phyloP scores from a whole-genome alignment of 768 basidiomycete species.

The Mycena sanguinolenta region DNA sequence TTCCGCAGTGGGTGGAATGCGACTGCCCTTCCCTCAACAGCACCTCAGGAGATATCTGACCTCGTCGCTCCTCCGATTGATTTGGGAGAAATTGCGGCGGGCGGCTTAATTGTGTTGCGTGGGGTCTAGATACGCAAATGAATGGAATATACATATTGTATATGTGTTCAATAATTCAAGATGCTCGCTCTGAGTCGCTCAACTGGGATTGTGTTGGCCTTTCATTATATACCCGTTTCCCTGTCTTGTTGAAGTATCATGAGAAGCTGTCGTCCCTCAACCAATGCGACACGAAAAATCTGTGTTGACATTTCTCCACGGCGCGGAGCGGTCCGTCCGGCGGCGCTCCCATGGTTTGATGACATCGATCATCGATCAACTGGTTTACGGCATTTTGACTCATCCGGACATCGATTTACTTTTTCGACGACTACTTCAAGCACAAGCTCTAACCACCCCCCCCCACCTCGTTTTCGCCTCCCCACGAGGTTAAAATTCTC shows the following conservation, averaged over 20 bases:
- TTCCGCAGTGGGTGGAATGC: constrained; percentile 36
- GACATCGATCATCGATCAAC: constrained; percentile 21
- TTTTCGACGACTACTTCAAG: constrained; percentile 5
- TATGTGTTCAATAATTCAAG: not conserved
- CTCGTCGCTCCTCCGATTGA: constrained; percentile 29
- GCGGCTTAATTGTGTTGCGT: not conserved
- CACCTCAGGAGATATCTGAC: constrained; percentile 18
- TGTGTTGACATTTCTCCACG: too few species aligned
- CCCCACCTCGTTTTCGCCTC: constrained; percentile 2
- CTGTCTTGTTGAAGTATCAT: too few species aligned
- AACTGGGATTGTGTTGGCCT: too few species aligned
- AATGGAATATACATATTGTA: not conserved
- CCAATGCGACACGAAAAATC: too few species aligned
- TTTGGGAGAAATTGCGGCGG: not conserved
- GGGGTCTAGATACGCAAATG: not conserved
- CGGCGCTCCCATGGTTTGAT: too few species aligned
- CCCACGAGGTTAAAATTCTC: not conserved
- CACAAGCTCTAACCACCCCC: constrained; percentile 17
- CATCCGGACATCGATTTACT: constrained; percentile 19
- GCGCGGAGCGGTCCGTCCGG: too few species aligned
- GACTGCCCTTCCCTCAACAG: constrained; percentile 21
- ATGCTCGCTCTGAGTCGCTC: too few species aligned
- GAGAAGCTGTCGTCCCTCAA: too few species aligned
- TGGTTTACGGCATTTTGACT: constrained; percentile 11
- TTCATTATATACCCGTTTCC: too few species aligned